These are phyloP conservation scores for Schwanniomyces occidentalis DNA, from an alignment of 805 yeast species.

Conservation along the genomic window DNA sequence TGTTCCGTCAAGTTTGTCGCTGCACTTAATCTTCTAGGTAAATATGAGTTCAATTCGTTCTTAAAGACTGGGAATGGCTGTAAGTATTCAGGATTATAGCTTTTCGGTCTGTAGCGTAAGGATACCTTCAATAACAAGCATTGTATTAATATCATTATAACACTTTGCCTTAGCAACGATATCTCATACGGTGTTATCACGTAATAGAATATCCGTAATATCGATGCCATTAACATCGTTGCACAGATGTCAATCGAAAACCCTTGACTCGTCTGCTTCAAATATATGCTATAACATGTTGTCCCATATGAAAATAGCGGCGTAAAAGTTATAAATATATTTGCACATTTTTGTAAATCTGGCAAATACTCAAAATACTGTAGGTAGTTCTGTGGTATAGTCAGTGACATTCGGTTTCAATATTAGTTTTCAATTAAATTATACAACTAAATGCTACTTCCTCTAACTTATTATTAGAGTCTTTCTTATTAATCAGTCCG, in stretches of 20 bases:
- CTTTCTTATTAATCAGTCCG: no score
- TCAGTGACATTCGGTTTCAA: no score
- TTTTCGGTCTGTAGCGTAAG: constrained; percentile 51
- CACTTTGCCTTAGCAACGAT: constrained; percentile 74
- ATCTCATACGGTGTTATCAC: constrained; percentile 77
- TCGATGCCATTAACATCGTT: constrained; percentile 80
- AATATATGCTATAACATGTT: constrained; percentile 68
- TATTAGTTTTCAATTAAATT: no score
- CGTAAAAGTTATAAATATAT: constrained; percentile 71
- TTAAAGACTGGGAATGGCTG: constrained; percentile 28
- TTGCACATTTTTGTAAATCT: constrained; percentile 50
- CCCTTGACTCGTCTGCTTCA: constrained; percentile 67
- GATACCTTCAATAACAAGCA: constrained; percentile 61
- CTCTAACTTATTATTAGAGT: no score
- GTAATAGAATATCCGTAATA: constrained; percentile 74
- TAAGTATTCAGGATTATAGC: constrained; percentile 34
- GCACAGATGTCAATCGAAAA: constrained; percentile 92
- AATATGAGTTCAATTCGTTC: constrained; percentile 24
- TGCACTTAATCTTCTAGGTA: constrained; percentile 19
- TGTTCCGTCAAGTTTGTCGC: constrained; percentile 14
- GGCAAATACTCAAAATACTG: constrained; percentile 11
- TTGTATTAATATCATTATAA: constrained; percentile 85
- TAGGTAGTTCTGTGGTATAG: constrained; percentile 5
- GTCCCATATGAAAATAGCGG: constrained; percentile 88
- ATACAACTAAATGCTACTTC: no score